Base-by-base conservation (phyloP, 805 yeast species). In the Cyberlindnera americana region DNA sequence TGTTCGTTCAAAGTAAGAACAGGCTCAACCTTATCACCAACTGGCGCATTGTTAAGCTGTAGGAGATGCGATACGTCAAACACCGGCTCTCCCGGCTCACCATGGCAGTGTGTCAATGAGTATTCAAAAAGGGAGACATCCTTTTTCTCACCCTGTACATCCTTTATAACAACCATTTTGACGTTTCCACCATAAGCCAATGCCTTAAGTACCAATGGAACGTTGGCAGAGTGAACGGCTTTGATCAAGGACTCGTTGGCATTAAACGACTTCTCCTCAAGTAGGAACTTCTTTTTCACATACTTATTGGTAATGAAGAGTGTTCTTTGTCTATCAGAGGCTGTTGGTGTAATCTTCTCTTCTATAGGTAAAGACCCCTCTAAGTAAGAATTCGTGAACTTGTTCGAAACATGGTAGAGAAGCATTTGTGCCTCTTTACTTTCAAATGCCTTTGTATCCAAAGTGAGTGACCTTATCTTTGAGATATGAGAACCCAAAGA, bases 401-500 rank as follows among this genome's bases (percentile, higher is more conserved):
- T 60, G 58, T 90, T 90, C 26, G 71, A 65, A 12, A 74, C 73
- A 43, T 76, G 70, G 29, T 75, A 64, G 5, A 90, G 65, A 14
- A 88, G 65, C 11, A 73, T 69, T 13, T 73, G 64, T 5, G 75
- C 56, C 50, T 89, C 96, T 12, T 67, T 67, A 3, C 78, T 74
- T 51, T 81, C 72, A 16, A 66, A 74, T 1, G 72, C 60, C 6
- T 59, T 61, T 21, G 75, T 73, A 57, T 90, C 97, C 32, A 86
- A 65, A n/a, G 77, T 81, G 38, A 90, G 65, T 1, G 95, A 86
- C 47, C 86, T 70, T 4, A 90, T 77, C 56, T 83, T 87, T 6
- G 93, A 76, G 5, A 88, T 71, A 48, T 83, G 89, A 0, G 95
- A 72, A 0, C 97, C 96, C 56, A 91, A 61, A 16, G 87, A 80